phyloP scores from a whole-genome alignment of 768 basidiomycete species.

The Mrakia frigida region DNA sequence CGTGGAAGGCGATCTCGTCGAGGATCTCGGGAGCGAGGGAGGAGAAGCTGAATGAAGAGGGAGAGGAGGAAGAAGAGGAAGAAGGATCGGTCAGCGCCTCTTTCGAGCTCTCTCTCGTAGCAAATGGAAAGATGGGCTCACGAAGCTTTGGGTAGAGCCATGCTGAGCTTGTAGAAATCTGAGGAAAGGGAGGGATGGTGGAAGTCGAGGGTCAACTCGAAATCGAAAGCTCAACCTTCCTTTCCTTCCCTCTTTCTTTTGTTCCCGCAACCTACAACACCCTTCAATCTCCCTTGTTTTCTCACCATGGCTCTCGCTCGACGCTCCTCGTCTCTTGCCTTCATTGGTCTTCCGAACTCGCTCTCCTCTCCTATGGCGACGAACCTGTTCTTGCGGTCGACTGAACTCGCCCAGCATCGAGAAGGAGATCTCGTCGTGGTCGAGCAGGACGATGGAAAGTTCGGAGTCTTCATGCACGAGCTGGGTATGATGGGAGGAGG shows the following conservation, averaged over 20 bases:
- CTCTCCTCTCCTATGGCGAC: constrained; percentile 32
- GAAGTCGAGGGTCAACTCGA: neutral
- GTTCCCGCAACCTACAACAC: neutral
- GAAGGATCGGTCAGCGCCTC: neutral
- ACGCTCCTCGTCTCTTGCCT: neutral
- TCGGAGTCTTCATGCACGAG: constrained; percentile 16
- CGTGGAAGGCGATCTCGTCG: neutral
- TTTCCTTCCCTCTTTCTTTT: neutral
- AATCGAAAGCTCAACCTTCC: neutral
- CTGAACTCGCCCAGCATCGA: neutral
- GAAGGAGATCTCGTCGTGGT: constrained; percentile 22
- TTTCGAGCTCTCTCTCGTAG: neutral
- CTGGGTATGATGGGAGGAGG: constrained; percentile 14
- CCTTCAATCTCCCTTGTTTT: neutral
- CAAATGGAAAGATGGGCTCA: neutral
- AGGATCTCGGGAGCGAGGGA: neutral
- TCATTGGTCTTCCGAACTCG: constrained; percentile 12
- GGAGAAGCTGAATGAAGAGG: neutral
- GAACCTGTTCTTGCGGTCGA: constrained; percentile 32
- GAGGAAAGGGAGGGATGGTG: neutral
- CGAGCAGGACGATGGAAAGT: constrained; percentile 17
- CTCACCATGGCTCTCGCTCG: constrained; percentile 12
- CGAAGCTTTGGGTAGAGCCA: neutral
- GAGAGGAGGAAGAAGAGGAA: neutral
- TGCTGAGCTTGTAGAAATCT: neutral